Conservation (phyloP, 2,329 filamentous ascomycete species). For the Corynespora cassiicola region DNA sequence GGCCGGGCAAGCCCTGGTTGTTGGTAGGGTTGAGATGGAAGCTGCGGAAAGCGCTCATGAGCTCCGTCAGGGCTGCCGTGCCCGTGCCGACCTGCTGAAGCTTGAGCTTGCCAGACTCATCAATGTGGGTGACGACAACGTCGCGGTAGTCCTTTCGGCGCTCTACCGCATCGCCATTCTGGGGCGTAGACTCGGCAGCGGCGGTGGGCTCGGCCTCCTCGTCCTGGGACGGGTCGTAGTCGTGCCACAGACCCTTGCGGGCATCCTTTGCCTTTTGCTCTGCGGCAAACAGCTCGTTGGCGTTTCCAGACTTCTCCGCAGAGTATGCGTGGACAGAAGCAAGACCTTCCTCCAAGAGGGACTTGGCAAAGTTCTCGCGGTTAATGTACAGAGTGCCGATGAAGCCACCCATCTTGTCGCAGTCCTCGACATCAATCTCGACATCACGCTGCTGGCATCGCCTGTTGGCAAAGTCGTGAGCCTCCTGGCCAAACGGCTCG, state of each 20-base stretch:
- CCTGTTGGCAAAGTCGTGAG: constrained; percentile 86
- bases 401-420: constrained; percentile 96
- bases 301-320: constrained; percentile 92
- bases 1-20: constrained; percentile 72
- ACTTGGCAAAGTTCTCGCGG: constrained; percentile 93
- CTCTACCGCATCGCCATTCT: constrained; percentile 63
- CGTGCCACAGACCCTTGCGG: constrained; percentile 87
- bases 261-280: constrained; percentile 89
- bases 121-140: constrained; percentile 89
- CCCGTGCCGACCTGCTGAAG: constrained; percentile 88
- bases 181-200: constrained; percentile 53
- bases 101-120: constrained; percentile 82
- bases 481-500: constrained; percentile 95
- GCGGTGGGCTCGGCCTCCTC: constrained; percentile 63
- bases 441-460: constrained; percentile 93
- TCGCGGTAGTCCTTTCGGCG: constrained; percentile 91
- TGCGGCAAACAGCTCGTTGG: constrained; percentile 83
- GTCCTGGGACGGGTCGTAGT: constrained; percentile 92
- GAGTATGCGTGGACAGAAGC: constrained; percentile 94
- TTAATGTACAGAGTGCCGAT: constrained; percentile 94
- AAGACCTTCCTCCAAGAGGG: constrained; percentile 90
- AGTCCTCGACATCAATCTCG: constrained; percentile 92
- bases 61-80: constrained; percentile 80
- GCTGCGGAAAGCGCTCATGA: constrained; percentile 90
- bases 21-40: constrained; percentile 90